Base-by-base conservation (phyloP, 768 basidiomycete species). In the Tricholoma matsutake region DNA sequence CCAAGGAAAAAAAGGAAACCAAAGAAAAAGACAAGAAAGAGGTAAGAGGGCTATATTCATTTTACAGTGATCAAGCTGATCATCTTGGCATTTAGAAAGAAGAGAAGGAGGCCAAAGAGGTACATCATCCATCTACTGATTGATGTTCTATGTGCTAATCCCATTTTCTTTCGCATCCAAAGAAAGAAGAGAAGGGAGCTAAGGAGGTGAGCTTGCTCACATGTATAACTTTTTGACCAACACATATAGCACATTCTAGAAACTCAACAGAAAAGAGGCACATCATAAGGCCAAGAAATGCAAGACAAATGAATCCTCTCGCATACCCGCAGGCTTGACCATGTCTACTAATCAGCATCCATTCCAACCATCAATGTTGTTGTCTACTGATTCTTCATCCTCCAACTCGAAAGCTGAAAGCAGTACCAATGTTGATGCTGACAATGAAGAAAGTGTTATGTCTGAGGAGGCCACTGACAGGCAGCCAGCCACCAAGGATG, bases 1-100 rank as follows among this genome's bases (percentile, higher is more conserved):
- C 89, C 25, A 88, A 88, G 71, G 91, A 92, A 73, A 89, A 87
- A 76, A 84, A 85, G 65, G 90, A 90, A 75, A 82, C 83, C 11
- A 88, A 90, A 60, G 88, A 90, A 68, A 78, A 77, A 65, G 83
- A 77, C 60, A 80, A 82, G 69, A 80, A 77, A 69, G 83, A 83
- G 82, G 74, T 73, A 63, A 52, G n/a, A 59, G 18, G 49, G 45
- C 6, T 35, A 32, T 43, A 8, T 45, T 20, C 5, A 8, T 39
- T 4, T 45, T 29, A 20, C 6, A 2, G 6, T 3, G 16, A 31
- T 18, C 16, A 13, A 28, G 22, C 56, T 52, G 22, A 57, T 20
- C 16, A 10, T 47, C n/a, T 32, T 45, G 3, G 47, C 56, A 73
- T 71, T 78, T 34, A 57, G 56, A 57, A 75, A 64, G 80, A 82